These are phyloP conservation scores for Pontederia paniculata DNA, from an alignment of 176 grass and related monocot genomes.

Conservation along the genomic window DNA sequence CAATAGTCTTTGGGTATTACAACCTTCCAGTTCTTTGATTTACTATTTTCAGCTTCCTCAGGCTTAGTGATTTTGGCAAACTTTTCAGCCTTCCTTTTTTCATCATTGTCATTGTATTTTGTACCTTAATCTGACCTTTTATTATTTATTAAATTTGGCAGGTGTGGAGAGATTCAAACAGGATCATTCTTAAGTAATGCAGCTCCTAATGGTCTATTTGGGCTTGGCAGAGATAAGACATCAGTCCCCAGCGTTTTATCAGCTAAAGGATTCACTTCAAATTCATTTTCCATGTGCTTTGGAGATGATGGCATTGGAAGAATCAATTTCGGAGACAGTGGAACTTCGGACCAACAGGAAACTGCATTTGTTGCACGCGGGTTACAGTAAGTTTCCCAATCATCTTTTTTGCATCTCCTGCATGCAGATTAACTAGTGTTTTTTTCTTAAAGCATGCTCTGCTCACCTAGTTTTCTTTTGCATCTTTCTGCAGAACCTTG, in stretches of 20 bases:
- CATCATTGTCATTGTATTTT: background rate
- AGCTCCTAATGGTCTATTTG: constrained; percentile 44
- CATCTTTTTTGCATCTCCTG: background rate
- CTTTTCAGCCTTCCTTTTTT: background rate
- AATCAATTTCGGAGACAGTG: constrained; percentile 71
- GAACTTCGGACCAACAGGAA: constrained; percentile 34
- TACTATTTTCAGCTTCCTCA: no score
- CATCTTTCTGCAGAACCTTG: constrained; percentile 23
- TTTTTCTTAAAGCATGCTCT: background rate
- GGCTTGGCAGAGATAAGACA: constrained; percentile 45
- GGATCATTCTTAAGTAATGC: constrained; percentile 22
- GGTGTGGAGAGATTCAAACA: constrained; percentile 56
- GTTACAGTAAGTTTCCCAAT: background rate
- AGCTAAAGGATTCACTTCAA: constrained; percentile 18
- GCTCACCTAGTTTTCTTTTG: background rate
- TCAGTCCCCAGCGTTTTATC: constrained; percentile 51
- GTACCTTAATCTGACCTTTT: background rate
- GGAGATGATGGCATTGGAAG: constrained; percentile 34
- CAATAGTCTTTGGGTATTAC: constrained; percentile 52
- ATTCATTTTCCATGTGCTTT: constrained; percentile 94
- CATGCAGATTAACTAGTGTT: background rate
- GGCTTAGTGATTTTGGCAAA: no score
- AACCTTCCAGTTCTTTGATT: background rate
- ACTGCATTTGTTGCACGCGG: constrained; percentile 41
- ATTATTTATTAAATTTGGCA: background rate